Evolutionary conservation across 2,329 filamentous ascomycete genomes (phyloP).

Genomic region (Truncatella angustata): DNA sequence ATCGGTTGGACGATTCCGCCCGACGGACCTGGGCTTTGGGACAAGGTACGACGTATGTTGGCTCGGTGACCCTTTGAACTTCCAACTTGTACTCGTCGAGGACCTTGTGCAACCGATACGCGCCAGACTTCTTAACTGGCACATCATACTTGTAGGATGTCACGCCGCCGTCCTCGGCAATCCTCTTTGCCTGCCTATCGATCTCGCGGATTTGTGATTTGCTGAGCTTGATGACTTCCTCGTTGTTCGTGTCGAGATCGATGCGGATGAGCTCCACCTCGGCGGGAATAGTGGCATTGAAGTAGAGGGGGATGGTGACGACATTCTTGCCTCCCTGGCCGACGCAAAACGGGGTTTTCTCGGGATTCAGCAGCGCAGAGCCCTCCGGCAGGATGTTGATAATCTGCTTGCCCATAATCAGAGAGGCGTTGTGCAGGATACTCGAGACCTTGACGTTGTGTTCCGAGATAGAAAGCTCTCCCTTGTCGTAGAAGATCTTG

Average conservation of each 20-base stretch:
- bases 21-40: conserved; percentile 74
- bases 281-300: conserved; percentile 90
- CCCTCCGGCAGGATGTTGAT: conserved; percentile 97
- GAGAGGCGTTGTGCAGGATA: conserved; percentile 86
- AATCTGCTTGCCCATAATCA: conserved; percentile 95
- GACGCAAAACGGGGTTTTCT: conserved; percentile 78
- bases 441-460: conserved; percentile 83
- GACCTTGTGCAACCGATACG: conserved; percentile 82
- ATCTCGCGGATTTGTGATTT: conserved; percentile 73
- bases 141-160: conserved; percentile 69
- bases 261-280: conserved; percentile 85
- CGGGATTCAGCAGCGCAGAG: conserved; percentile 84
- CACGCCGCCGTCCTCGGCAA: conserved; percentile 60
- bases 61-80: conserved; percentile 72
- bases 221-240: conserved; percentile 76
- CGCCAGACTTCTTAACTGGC: conserved; percentile 78
- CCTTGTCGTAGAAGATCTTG: conserved; percentile 82
- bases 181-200: conserved; percentile 61
- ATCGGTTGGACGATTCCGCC: conserved; percentile 64
- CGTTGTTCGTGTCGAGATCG: conserved; percentile 76
- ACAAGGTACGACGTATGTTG: conserved; percentile 83
- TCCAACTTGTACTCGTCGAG: conserved; percentile 93
- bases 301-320: conserved; percentile 75
- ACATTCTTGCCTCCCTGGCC: conserved; percentile 55
- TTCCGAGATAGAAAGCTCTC: conserved; percentile 88